Evolutionary conservation across 495 filamentous ascomycete species (phyloP), one percentile per base, ranked within the genome.

Genomic region (Sphaerosporella brunnea): DNA sequence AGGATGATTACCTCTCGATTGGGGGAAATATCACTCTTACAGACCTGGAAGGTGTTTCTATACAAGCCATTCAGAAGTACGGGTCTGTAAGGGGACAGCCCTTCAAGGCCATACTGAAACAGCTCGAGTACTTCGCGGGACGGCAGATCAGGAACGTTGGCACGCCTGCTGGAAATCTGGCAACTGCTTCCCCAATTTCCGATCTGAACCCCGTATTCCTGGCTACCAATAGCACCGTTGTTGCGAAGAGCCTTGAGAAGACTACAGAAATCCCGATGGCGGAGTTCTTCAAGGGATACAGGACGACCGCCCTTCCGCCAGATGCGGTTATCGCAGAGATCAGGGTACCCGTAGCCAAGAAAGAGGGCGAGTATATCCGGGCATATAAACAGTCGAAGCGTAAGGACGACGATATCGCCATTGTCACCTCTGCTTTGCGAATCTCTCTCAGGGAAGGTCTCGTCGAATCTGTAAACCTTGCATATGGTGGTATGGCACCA

Each of bases 141-240:
- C 67, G 90, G 42, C 90, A 97, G 59, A 97, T 97, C 59, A 71
- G 90, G 48, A 97, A 96, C 63, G 90, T 95, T 21, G 90, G 88
- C 15, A 95, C 90, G 1, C 90, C 88, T 1, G 90, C 88, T 16
- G 90, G 90, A 26, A 97, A 97, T 58, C 63, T 97, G 50, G 88
- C 84, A 4, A 97, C 90, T 2, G 90, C 90, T 1, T 93, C 84
- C 28, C 90, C 90, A 1, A 97, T 96, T 26, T 94, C 87, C 1
- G 90, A 97, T 67, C 64, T 97, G 28, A 97, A 97, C 59, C 90
- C 90, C 0, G 85, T 95, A 0, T 81, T 97, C 40, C 78, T 96
- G 54, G 88, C 88, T 3, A 76, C 83, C 3, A 84, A 86, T 53
- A 81, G 84, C 8, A 71, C 77, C 2, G 56, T 97, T 1, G 68